Evolutionary conservation across 1,284 basidiomycete species (phyloP), one percentile per base, ranked within the genome.

Genomic region (Heimioporus punctisporus): DNA sequence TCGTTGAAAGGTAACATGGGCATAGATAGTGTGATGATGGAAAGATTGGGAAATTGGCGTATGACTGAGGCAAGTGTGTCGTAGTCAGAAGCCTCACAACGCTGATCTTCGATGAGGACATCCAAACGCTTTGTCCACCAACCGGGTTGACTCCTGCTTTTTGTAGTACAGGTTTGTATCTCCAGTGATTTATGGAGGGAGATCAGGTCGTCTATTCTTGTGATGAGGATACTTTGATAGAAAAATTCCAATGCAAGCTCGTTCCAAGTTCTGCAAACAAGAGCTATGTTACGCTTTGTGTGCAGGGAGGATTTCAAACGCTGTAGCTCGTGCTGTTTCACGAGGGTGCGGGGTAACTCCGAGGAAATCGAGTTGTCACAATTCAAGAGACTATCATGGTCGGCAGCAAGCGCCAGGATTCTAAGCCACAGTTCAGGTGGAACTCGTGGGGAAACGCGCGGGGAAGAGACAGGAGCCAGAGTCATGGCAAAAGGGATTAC

Each of bases 361-460:
- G 57, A 57, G 25, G 51, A 56, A 48, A 50, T 31, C 15, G 39
- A 44, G 23, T 19, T 28, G 34, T 54, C 50, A n/a, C 45, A 58
- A 31, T 52, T 50, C 31, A 66, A 51, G 39, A 57, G 47, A 11
- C 44, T 34, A 15, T 46, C 58, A 5, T 55, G 19, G 28, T 56
- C 46, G 14, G 66, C 55, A n/a, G 64, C 66, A 26, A 60, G 50
- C 27, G 41, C 15, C 47, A 71, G 70, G 34, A 71, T 62, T 40
- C 39, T 58, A 24, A 69, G 57, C 69, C 69, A 71, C 39, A 71
- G 49, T 56, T 68, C 69, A 14, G 69, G 68, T 39, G 66, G 69
- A 15, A 69, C 50, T 15, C n/a, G 42, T 14, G 48, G 46, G 19
- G 49, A 7, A 5, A 39, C 34, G 24, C 39, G 55, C n/a, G 30